Evolutionary conservation across 306 rosid genomes (phyloP).

Genomic region (Oxytropis ochrocephala): DNA sequence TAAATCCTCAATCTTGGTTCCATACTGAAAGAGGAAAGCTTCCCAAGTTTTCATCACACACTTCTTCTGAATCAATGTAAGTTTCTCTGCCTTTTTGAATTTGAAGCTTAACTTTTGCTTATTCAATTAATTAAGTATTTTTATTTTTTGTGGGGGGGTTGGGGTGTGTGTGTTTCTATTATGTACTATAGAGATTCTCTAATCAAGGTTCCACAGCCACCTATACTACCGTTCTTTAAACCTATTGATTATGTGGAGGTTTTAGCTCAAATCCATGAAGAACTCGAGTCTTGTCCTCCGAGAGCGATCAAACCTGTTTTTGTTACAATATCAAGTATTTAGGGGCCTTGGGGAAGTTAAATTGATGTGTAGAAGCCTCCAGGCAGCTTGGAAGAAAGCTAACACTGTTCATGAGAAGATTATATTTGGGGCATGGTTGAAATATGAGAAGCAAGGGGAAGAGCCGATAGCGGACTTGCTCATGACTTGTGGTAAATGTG

Average conservation of each 20-base stretch:
- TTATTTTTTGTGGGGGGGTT: neutral
- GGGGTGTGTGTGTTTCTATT: conserved; percentile 1
- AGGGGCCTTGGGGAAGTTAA: conserved; percentile 84
- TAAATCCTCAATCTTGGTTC: conserved; percentile 82
- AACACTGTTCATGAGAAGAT: conserved; percentile 71
- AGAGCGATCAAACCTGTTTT: conserved; percentile 62
- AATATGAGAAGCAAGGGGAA: conserved; percentile 86
- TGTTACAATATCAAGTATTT: conserved; percentile 82
- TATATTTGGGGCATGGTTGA: conserved; percentile 87
- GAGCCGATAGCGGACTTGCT: conserved; percentile 66
- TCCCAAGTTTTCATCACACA: conserved; percentile 54
- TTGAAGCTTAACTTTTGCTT: neutral
- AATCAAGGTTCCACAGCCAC: conserved; percentile 84
- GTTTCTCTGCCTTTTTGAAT: conserved; percentile 19
- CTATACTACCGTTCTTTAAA: conserved; percentile 64
- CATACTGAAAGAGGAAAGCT: conserved; percentile 91
- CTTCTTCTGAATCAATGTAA: conserved; percentile 73
- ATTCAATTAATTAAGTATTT: neutral
- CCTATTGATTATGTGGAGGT: conserved; percentile 85
- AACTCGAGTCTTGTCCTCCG: conserved; percentile 77
- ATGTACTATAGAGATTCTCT: conserved; percentile 69
- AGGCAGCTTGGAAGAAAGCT: conserved; percentile 76
- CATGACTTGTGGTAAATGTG: conserved; percentile 63
- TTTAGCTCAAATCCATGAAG: conserved; percentile 92
- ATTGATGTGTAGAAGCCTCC: conserved; percentile 83